phyloP scores from a whole-genome alignment of 441 rosid genomes.

The Pelargonium australe region DNA sequence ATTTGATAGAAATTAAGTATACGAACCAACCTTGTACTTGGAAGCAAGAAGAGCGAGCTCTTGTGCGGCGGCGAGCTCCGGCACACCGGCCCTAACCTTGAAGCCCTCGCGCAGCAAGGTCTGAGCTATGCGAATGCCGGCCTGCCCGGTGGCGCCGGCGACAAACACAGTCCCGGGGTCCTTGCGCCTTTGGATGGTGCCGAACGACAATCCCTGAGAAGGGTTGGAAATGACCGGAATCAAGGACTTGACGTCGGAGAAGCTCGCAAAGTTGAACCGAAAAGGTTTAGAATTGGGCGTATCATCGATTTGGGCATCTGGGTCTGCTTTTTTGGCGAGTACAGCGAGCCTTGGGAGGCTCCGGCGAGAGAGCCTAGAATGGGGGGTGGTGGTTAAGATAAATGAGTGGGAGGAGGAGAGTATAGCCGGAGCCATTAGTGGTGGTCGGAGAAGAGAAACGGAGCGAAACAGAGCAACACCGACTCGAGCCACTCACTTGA shows the following conservation, averaged over 20 bases:
- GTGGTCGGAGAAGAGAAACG: background rate
- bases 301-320: conserved; percentile 26
- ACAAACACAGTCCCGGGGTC: conserved; percentile 81
- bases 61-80: conserved; percentile 74
- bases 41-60: conserved; percentile 80
- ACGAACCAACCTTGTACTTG: conserved; percentile 55
- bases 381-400: conserved; percentile 41
- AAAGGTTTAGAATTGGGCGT: conserved; percentile 46
- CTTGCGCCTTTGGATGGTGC: conserved; percentile 46
- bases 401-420: conserved; percentile 52
- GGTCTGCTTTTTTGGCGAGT: conserved; percentile 45
- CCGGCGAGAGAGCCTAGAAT: conserved; percentile 31
- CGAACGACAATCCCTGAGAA: conserved; percentile 50
- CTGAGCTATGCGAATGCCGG: conserved; percentile 75
- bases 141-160: conserved; percentile 92
- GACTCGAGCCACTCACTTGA: conserved; percentile 16
- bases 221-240: conserved; percentile 48
- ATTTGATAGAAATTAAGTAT: background rate
- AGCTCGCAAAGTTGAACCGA: conserved; percentile 51
- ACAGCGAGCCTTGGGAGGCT: conserved; percentile 36
- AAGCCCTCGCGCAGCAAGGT: conserved; percentile 67
- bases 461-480: background rate
- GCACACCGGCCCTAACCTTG: conserved; percentile 85
- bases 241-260: conserved; percentile 51
- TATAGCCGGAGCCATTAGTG: conserved; percentile 54